Evolutionary conservation across 352 stramenopile genomes (phyloP), one percentile per base, ranked within the genome.

Genomic region (Halophytophthora polymorphica): DNA sequence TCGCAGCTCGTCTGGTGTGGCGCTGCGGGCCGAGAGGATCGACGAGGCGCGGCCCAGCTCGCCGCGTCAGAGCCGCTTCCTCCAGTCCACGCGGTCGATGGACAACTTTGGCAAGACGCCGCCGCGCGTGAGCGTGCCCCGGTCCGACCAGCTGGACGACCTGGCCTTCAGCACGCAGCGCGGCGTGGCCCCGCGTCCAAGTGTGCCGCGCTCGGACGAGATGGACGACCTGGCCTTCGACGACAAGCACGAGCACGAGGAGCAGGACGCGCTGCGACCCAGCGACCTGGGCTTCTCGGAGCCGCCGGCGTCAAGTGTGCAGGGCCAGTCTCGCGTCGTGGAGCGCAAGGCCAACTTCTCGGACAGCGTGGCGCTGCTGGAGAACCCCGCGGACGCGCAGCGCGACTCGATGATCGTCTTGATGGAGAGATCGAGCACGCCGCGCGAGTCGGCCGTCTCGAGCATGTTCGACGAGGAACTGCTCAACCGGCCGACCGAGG

Each of bases 401-500:
- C 57, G 45, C 21, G 52, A 69, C 19, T 58, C 64, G 2, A 40
- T 38, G 6, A 36, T 76, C 28, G 64, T 58, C 12, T 61, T 76
- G 52, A 62, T 76, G 52, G 66, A 72, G 39, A 59, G 66, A 21
- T 35, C 41, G 15, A 71, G 65, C 17, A 57, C 45, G 21, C 41
- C 61, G 34, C 52, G 60, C 18, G 58, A 69, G 21, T 83, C 58
- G 21, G 51, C 45, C 11, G 50, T 42, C 39, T 58, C 50, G 14
- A 64, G 53, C 10, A 69, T 68, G 34, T 58, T 77, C 4, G 63
- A 78, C n/a, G 59, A 79, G 33, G 70, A 83, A 17, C 39, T 83
- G 18, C 61, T 78, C 13, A 64, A 65, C 25, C 66, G 74, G 13
- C 70, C 72, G 6, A 73, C 61, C 8, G 52, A 63, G 10, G 58